phyloP scores from a whole-genome alignment of 2,329 filamentous ascomycete genomes.

The Drechmeria coniospora region DNA sequence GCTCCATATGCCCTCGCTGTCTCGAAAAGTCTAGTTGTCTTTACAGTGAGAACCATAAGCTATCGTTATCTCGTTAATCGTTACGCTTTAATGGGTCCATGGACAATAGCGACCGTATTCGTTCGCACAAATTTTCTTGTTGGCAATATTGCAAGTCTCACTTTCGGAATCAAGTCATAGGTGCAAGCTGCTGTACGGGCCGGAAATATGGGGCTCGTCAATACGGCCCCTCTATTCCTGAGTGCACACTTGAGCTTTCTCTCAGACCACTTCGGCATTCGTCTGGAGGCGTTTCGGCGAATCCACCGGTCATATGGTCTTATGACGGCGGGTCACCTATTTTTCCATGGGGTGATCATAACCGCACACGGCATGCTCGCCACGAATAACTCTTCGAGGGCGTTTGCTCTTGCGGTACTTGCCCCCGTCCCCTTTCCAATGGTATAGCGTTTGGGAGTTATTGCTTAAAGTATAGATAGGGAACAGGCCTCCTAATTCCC shows the following conservation, averaged over 20 bases:
- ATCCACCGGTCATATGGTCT: background rate
- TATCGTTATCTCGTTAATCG: background rate
- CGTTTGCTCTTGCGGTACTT: background rate
- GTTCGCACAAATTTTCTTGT: background rate
- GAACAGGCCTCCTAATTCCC: background rate
- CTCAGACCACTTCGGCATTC: background rate
- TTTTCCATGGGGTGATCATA: background rate
- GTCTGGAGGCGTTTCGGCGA: background rate
- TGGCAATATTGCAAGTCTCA: background rate
- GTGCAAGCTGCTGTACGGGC: background rate
- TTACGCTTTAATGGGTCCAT: background rate
- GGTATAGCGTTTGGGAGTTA: background rate
- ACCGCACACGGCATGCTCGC: background rate
- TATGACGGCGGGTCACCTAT: background rate
- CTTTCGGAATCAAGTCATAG: background rate
- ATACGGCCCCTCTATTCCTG: background rate
- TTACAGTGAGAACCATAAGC: background rate
- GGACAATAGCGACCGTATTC: background rate
- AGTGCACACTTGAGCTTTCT: background rate
- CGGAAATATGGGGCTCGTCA: background rate
- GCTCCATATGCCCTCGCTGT: background rate
- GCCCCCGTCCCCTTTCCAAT: background rate
- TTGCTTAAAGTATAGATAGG: background rate
- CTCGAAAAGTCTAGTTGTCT: background rate
- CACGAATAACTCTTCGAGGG: background rate